phyloP scores from a whole-genome alignment of 257 asterid species.

The Hygrophila difformis region DNA sequence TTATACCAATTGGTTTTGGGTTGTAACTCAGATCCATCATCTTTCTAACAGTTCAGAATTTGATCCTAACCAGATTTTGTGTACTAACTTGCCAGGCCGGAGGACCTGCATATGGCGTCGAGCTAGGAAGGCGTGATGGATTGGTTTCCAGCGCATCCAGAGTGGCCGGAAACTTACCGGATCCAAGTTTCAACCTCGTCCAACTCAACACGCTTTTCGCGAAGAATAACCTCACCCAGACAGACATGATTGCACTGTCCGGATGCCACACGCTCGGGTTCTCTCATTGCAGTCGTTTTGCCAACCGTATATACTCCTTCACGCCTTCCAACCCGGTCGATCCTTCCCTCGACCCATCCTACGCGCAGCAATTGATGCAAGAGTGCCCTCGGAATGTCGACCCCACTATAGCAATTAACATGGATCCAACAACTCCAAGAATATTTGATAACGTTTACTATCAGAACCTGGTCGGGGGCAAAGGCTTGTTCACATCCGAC shows the following conservation, averaged over 20 bases:
- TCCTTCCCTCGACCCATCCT: conserved; percentile 48
- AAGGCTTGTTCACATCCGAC: conserved; percentile 69
- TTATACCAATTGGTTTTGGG: not conserved
- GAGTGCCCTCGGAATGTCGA: conserved; percentile 50
- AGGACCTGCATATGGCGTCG: conserved; percentile 52
- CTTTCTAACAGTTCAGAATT: too few relatives aligned
- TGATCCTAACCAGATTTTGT: too few relatives aligned
- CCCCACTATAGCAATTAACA: conserved; percentile 35
- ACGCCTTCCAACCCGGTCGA: conserved; percentile 37
- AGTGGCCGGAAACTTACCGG: conserved; percentile 54
- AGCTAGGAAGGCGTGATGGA: conserved; percentile 73
- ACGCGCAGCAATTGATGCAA: conserved; percentile 48
- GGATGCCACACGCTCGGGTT: conserved; percentile 72
- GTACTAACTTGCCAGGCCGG: conserved; percentile 43
- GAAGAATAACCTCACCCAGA: conserved; percentile 32
- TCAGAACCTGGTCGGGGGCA: conserved; percentile 50
- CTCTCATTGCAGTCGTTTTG: conserved; percentile 63
- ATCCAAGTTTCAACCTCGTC: conserved; percentile 33
- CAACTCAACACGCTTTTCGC: conserved; percentile 40
- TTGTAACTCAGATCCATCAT: too few relatives aligned
- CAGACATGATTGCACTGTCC: conserved; percentile 66
- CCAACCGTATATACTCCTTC: conserved; percentile 49
- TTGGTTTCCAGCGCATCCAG: conserved; percentile 38
- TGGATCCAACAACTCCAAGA: conserved; percentile 52
- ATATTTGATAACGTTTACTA: conserved; percentile 52